A percentile compares a stretch with the other conserved stretches of the same genome.
Evolutionary conservation across 225 moss, liverwort and hornwort species (phyloP).

Genomic region (Antitrichia curtipendula): DNA sequence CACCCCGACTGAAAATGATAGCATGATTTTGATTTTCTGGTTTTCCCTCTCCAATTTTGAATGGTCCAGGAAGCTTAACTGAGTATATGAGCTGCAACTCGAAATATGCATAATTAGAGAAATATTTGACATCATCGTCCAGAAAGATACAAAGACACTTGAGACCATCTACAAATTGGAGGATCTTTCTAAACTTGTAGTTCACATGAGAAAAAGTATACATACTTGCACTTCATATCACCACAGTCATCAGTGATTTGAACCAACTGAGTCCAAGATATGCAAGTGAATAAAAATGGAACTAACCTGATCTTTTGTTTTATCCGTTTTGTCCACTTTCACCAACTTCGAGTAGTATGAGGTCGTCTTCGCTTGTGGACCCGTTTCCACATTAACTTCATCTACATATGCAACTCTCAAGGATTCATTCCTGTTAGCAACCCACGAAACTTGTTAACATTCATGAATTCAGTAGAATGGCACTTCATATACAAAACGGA

Average conservation of each 20-base stretch:
- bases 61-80: slow-evolving; percentile 78
- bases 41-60: slow-evolving; percentile 90
- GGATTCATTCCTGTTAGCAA: slow-evolving; percentile 61
- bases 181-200: not conserved
- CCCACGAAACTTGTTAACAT: not conserved
- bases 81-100: slow-evolving; percentile 76
- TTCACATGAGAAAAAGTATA: not conserved
- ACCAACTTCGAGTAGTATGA: slow-evolving; percentile 79
- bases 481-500: not conserved
- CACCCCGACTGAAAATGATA: slow-evolving; percentile 90
- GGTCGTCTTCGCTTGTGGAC: slow-evolving; percentile 20
- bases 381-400: slow-evolving; percentile 39
- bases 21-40: slow-evolving; percentile 99
- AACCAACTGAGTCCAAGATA: not conserved
- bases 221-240: not conserved
- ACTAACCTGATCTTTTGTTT: slow-evolving; percentile 71
- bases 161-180: not conserved
- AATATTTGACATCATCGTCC: not conserved
- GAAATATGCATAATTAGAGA: not conserved
- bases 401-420: slow-evolving; percentile 91
- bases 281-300: not conserved
- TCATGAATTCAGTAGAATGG: not conserved
- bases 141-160: not conserved
- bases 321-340: slow-evolving; percentile 85
- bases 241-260: not conserved